Conservation (phyloP, 495 filamentous ascomycete species). For the Hypomontagnella submonticulosa region DNA sequence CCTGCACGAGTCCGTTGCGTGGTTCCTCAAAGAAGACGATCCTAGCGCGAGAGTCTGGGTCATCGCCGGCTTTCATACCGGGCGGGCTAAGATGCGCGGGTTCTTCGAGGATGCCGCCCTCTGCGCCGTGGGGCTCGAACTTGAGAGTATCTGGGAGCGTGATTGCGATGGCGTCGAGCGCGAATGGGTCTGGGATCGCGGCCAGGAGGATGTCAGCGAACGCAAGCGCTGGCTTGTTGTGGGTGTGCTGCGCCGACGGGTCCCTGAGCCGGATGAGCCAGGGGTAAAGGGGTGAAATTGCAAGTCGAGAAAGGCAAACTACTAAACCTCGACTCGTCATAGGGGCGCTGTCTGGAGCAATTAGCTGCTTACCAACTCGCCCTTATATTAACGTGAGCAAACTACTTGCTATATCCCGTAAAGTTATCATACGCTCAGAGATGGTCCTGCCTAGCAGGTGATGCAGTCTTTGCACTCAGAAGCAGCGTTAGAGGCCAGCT, state of each 20-base stretch:
- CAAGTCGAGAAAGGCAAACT: background rate
- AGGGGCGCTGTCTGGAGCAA: too few species aligned
- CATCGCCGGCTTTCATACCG: conserved; percentile 86
- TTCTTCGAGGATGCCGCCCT: conserved; percentile 76
- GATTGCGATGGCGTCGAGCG: conserved; percentile 75
- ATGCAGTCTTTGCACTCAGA: too few species aligned
- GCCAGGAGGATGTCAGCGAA: conserved; percentile 70
- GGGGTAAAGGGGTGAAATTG: background rate
- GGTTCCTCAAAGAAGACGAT: conserved; percentile 66
- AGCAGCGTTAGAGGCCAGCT: too few species aligned
- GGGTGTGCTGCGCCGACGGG: conserved; percentile 64
- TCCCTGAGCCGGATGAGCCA: background rate
- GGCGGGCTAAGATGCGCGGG: conserved; percentile 71
- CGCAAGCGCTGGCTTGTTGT: conserved; percentile 84
- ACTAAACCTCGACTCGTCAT: too few species aligned
- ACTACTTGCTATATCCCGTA: too few species aligned
- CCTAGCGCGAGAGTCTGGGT: conserved; percentile 69
- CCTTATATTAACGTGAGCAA: too few species aligned
- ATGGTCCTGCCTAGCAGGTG: too few species aligned
- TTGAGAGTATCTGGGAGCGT: conserved; percentile 79
- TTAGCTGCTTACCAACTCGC: too few species aligned
- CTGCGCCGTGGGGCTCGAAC: conserved; percentile 66
- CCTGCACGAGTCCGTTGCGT: conserved; percentile 72
- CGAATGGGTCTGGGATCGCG: conserved; percentile 72
- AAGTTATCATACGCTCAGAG: too few species aligned